Evolutionary conservation across 163 green algal species (phyloP), one percentile per base, ranked within the genome.

Genomic region (Smithsoniella earleae): DNA sequence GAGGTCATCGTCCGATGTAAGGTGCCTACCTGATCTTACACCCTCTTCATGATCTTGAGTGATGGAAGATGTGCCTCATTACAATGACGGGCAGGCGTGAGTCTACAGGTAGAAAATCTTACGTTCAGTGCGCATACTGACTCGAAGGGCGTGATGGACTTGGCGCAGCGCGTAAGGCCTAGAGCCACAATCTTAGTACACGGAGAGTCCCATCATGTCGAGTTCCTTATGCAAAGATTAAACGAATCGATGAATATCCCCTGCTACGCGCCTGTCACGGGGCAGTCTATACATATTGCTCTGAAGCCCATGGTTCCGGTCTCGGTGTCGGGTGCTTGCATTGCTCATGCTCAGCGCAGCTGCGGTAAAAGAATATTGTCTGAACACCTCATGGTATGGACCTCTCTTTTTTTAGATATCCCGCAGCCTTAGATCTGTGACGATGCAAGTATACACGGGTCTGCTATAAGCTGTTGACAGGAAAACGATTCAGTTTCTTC

Each of bases 51-150:
- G 65, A 38, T 28, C 2, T 4, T 49, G 73, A 4, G 22, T 25
- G 10, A 3, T 75, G 38, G 13, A 33, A 73, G 66, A 46, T 80
- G 18, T 37, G 66, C n/a, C n/a, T n/a, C n/a, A n/a, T n/a, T n/a
- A n/a, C n/a, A n/a, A n/a, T n/a, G n/a, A n/a, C n/a, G n/a, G n/a
- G n/a, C n/a, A n/a, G n/a, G n/a, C n/a, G n/a, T n/a, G n/a, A n/a
- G n/a, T n/a, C n/a, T n/a, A n/a, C n/a, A n/a, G n/a, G n/a, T n/a
- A n/a, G n/a, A n/a, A n/a, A n/a, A n/a, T 46, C 74, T 86, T 2
- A 78, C 84, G 16, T 85, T 90, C 75, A 83, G 74, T 45, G 82
- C 85, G n/a, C 85, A 90, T 75, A 79, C 84, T 0, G 85, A 90
- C 69, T 80, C 80, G 3, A 83, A 84, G 36, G 85, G 85, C 46